Percentiles rank a stretch among this genome's conserved stretches.
These are phyloP conservation scores for Ceratobasidium sp. DNA, from an alignment of 1,284 basidiomycete species.

Conservation along the genomic window DNA sequence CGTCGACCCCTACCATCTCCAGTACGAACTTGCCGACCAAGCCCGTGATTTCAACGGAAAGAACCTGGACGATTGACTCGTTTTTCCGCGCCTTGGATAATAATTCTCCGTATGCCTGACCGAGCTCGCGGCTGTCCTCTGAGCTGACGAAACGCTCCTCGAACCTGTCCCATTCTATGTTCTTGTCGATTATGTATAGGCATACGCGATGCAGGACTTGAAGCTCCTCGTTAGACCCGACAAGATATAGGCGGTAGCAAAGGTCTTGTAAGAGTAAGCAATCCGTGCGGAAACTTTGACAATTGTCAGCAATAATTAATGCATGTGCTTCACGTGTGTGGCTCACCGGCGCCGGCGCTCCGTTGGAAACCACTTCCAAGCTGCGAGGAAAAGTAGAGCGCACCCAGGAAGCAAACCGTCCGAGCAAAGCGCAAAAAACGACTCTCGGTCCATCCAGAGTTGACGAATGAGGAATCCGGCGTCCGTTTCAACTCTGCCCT, in stretches of 20 bases:
- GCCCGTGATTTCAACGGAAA: conserved; percentile 3
- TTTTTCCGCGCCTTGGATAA: neutral
- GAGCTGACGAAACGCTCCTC: neutral
- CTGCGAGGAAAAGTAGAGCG: neutral
- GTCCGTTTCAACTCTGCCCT: neutral
- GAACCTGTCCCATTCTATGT: neutral
- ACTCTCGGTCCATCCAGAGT: neutral
- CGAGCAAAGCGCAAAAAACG: neutral
- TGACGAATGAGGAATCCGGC: neutral
- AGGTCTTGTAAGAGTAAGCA: neutral
- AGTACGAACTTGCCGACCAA: neutral
- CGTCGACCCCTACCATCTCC: neutral
- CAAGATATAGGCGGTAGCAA: neutral
- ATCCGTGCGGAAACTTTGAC: neutral
- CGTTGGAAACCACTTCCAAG: neutral
- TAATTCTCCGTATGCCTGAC: neutral
- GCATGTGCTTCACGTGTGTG: neutral
- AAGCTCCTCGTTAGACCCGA: neutral
- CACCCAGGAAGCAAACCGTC: neutral
- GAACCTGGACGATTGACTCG: neutral
- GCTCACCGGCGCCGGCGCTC: neutral
- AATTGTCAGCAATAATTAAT: neutral
- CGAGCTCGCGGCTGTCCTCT: neutral
- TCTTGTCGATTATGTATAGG: neutral
- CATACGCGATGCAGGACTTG: neutral